Evolutionary conservation across 179 eudicot genomes (phyloP).

Genomic region (Spergularia azorica): DNA sequence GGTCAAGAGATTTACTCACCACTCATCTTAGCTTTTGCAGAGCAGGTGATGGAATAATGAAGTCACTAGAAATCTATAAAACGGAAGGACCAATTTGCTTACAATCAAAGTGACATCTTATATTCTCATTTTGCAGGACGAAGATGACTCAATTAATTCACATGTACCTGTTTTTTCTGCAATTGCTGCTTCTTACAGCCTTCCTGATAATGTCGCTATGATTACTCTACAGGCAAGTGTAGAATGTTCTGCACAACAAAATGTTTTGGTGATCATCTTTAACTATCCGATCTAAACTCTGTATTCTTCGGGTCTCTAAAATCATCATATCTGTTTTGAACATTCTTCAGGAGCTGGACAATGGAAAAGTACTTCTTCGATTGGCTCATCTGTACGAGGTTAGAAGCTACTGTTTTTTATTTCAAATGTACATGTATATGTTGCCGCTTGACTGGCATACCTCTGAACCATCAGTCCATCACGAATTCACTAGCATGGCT

Average conservation of each 20-base stretch:
- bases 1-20: constrained; percentile 98
- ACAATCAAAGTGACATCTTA: neutral
- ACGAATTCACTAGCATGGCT: too few species aligned
- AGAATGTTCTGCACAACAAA: neutral
- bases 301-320: neutral
- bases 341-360: constrained; percentile 44
- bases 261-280: neutral
- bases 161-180: constrained; percentile 65
- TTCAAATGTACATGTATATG: neutral
- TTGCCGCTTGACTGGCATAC: neutral
- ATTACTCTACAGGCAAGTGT: constrained; percentile 82
- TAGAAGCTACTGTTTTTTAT: neutral
- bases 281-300: neutral
- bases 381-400: constrained; percentile 60
- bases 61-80: neutral
- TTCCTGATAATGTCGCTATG: constrained; percentile 76
- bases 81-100: neutral
- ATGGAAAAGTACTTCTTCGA: constrained; percentile 45
- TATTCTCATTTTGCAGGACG: constrained; percentile 48
- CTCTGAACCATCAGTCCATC: too few species aligned
- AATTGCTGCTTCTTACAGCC: constrained; percentile 72
- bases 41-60: constrained; percentile 50
- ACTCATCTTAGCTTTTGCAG: constrained; percentile 84
- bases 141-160: constrained; percentile 64
- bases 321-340: neutral